Conservation (phyloP, 2,329 filamentous ascomycete species). For the Nigrospora sphaerica region DNA sequence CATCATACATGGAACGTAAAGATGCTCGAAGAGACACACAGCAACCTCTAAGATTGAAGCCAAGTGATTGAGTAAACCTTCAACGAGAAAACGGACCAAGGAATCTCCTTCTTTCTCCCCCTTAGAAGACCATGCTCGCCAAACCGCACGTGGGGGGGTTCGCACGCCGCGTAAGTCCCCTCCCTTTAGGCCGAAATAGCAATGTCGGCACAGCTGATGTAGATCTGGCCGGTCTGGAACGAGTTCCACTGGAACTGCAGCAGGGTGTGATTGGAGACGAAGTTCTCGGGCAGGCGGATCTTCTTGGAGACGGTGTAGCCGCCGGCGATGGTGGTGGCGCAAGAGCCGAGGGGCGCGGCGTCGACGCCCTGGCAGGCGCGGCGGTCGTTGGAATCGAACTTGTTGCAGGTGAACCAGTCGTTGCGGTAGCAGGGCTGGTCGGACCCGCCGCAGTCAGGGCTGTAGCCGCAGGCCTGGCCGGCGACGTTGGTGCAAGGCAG, state of each 20-base stretch:
- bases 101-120: too few species aligned
- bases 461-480: conserved; percentile 41
- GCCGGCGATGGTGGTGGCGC: conserved; percentile 43
- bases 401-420: conserved; percentile 49
- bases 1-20: too few species aligned
- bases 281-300: conserved; percentile 38
- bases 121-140: too few species aligned
- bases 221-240: conserved; percentile 46
- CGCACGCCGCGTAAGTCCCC: too few species aligned
- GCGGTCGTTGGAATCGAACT: conserved; percentile 27
- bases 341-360: conserved; percentile 32
- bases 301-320: conserved; percentile 46
- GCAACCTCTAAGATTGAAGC: too few species aligned
- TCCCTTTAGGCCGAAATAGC: conserved; percentile 22
- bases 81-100: too few species aligned
- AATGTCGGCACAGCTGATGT: conserved; percentile 46
- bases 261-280: conserved; percentile 40
- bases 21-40: too few species aligned
- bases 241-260: conserved; percentile 48
- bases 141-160: too few species aligned
- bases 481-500: conserved; percentile 41
- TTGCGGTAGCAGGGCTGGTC: conserved; percentile 39
- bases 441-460: conserved; percentile 32
- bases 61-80: too few species aligned
- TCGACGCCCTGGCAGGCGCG: conserved; percentile 40